Evolutionary conservation across 176 grass and related monocot species (phyloP).

Genomic region (sorghum (Sorghum bicolor)): DNA sequence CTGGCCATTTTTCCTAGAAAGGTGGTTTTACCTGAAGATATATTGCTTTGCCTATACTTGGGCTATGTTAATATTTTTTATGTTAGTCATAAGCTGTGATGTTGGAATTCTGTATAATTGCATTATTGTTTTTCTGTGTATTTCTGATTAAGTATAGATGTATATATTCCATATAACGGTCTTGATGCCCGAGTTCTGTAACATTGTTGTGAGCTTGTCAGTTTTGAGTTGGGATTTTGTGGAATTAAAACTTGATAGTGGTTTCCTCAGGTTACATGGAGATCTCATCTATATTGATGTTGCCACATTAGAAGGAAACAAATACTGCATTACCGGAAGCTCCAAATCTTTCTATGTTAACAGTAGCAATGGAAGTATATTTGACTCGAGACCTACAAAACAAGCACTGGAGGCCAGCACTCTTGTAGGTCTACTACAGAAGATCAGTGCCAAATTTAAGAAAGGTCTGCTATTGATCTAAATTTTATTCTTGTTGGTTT

Average conservation of each 20-base stretch:
- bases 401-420: slow-evolving; percentile 69
- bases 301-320: slow-evolving; percentile 83
- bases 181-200: neutral
- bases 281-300: slow-evolving; percentile 98
- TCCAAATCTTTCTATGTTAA: slow-evolving; percentile 94
- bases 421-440: slow-evolving; percentile 79
- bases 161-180: neutral
- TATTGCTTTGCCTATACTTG: slow-evolving; percentile 6
- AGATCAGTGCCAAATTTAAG: slow-evolving; percentile 91
- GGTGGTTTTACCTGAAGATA: neutral
- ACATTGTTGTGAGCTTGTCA: neutral
- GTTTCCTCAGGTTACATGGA: slow-evolving; percentile 66
- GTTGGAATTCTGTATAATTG: neutral
- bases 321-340: slow-evolving; percentile 85
- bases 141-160: neutral
- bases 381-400: slow-evolving; percentile 85
- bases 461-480: slow-evolving; percentile 56
- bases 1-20: neutral
- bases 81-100: neutral
- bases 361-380: slow-evolving; percentile 53
- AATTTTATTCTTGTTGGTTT: neutral
- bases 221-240: neutral
- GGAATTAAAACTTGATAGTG: slow-evolving; percentile 19
- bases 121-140: neutral
- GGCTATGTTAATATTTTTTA: neutral